Conservation (phyloP, 495 filamentous ascomycete species). For the Hypoxylon rickii region DNA sequence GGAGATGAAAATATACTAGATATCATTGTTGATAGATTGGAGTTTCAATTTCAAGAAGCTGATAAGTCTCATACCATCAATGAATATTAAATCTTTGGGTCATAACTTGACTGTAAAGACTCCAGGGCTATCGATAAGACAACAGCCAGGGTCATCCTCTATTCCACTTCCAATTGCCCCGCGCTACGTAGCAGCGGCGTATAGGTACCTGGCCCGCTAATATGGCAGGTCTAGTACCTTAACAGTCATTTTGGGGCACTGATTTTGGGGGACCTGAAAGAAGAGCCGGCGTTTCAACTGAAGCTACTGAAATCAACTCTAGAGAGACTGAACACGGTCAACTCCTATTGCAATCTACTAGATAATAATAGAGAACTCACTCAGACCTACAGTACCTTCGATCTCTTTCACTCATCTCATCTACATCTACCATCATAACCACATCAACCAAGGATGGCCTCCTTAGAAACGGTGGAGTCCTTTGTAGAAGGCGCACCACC, state of each 20-base stretch:
- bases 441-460: constrained; percentile 36
- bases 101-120: not conserved
- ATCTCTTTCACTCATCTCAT: no score
- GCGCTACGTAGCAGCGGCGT: constrained; percentile 7
- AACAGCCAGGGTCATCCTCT: not conserved
- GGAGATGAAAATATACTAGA: no score
- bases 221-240: no score
- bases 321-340: not conserved
- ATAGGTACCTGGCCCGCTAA: no score
- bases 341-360: no score
- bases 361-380: no score
- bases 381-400: no score
- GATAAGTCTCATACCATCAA: no score
- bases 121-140: constrained; percentile 1
- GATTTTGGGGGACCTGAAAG: no score
- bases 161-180: constrained; percentile 19
- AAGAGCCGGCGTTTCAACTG: not conserved
- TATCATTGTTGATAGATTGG: no score
- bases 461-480: constrained; percentile 71
- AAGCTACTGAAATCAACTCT: not conserved
- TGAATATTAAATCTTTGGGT: not conserved
- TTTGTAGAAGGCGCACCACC: constrained; percentile 96
- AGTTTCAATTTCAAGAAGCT: no score
- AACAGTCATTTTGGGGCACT: no score
- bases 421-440: not conserved